phyloP scores from a whole-genome alignment of 2,329 filamentous ascomycete species.

The Fusarium coicis region DNA sequence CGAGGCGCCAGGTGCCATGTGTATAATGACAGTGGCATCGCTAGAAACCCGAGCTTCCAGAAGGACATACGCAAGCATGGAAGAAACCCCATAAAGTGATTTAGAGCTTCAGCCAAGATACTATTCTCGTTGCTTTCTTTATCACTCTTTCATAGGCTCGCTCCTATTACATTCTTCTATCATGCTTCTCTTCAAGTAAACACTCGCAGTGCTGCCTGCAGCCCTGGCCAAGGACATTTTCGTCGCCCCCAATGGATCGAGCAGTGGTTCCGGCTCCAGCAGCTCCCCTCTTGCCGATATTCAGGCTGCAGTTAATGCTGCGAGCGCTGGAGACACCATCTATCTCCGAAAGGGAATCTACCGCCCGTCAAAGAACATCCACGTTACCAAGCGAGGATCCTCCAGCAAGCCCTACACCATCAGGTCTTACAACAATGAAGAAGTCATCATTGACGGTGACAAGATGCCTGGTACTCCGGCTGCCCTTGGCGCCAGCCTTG shows the following conservation, averaged over 20 bases:
- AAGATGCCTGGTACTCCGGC: constrained; percentile 49
- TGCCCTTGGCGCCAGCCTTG: constrained; percentile 50
- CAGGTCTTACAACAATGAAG: constrained; percentile 53
- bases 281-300: constrained; percentile 56
- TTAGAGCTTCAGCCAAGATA: background rate
- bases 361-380: constrained; percentile 56
- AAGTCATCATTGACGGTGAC: constrained; percentile 58
- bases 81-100: fast-evolving
- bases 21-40: background rate
- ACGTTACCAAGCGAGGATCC: constrained; percentile 57
- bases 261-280: constrained; percentile 49
- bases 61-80: background rate
- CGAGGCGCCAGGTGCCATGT: background rate
- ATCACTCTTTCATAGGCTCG: background rate
- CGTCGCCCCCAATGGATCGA: constrained; percentile 55
- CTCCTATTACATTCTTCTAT: background rate
- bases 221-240: constrained; percentile 50
- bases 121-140: background rate
- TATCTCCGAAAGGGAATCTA: constrained; percentile 57
- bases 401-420: constrained; percentile 53
- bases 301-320: constrained; percentile 56
- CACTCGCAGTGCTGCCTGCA: background rate
- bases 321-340: constrained; percentile 58
- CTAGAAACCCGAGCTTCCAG: too few relatives aligned
- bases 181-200: background rate